These are phyloP conservation scores for Pythium graminicola DNA, from an alignment of 352 stramenopile species.

Conservation along the genomic window DNA sequence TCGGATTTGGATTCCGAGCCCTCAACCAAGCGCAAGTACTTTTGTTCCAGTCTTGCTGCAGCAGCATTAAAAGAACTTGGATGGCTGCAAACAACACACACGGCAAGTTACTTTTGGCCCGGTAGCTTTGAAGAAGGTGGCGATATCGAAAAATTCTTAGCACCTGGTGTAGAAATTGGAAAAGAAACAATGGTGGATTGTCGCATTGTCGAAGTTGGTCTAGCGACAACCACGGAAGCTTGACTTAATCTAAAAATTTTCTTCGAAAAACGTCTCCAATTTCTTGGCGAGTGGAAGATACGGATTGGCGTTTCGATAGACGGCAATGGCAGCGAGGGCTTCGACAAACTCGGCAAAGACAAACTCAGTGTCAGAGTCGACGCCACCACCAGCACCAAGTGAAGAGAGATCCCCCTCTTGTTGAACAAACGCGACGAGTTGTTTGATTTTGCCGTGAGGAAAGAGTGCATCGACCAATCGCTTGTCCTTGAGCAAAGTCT, in stretches of 20 bases:
- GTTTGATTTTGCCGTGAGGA: slow-evolving; percentile 63
- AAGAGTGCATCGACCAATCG: slow-evolving; percentile 67
- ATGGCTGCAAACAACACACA: slow-evolving; percentile 63
- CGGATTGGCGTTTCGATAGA: slow-evolving; percentile 73
- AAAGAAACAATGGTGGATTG: slow-evolving; percentile 72
- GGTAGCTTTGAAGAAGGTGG: slow-evolving; percentile 77
- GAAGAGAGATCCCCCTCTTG: slow-evolving; percentile 59
- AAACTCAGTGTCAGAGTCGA: slow-evolving; percentile 65
- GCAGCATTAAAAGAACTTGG: slow-evolving; percentile 72
- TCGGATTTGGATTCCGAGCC: neutral
- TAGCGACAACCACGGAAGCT: slow-evolving; percentile 31
- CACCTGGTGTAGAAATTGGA: slow-evolving; percentile 33
- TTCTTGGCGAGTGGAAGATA: slow-evolving; percentile 73
- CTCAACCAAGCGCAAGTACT: slow-evolving; percentile 71
- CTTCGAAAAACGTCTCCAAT: slow-evolving; percentile 67
- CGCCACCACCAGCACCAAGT: slow-evolving; percentile 25
- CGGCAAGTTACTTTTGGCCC: slow-evolving; percentile 75
- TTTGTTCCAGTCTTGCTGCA: slow-evolving; percentile 77
- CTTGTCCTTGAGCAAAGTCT: slow-evolving; percentile 62
- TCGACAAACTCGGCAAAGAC: slow-evolving; percentile 78
- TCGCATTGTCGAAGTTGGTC: slow-evolving; percentile 72
- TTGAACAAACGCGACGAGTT: slow-evolving; percentile 69
- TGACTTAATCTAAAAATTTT: slow-evolving; percentile 41
- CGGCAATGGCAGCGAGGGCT: slow-evolving; percentile 57
- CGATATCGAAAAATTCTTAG: slow-evolving; percentile 60